Conservation (phyloP, 2,329 filamentous ascomycete genomes). For the Didymella keratinophila region DNA sequence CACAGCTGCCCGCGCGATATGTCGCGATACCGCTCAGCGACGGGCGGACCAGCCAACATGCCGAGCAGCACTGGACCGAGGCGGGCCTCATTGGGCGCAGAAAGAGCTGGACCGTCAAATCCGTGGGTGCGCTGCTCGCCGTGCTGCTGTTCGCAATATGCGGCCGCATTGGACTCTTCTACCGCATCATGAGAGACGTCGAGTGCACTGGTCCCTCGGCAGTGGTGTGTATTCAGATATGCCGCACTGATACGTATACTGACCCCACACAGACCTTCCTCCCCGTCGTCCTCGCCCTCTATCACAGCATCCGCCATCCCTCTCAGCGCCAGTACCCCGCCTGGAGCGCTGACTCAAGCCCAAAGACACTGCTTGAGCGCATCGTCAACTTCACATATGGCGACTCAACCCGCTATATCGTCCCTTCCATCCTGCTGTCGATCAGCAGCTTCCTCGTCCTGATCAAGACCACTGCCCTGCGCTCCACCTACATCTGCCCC, state of each 20-base stretch:
- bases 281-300: conserved; percentile 44
- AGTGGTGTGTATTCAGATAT: conserved; percentile 25
- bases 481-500: conserved; percentile 47
- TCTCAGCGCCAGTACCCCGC: conserved; percentile 37
- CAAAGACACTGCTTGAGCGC: conserved; percentile 35
- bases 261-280: conserved; percentile 38
- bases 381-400: conserved; percentile 38
- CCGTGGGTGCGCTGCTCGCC: conserved; percentile 36
- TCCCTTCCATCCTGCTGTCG: conserved; percentile 41
- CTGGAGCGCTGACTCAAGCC: conserved; percentile 38
- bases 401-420: conserved; percentile 43
- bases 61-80: conserved; percentile 40
- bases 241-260: conserved; percentile 11
- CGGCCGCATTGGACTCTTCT: conserved; percentile 43
- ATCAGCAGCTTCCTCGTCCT: conserved; percentile 43
- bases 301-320: conserved; percentile 39
- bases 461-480: conserved; percentile 39
- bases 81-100: conserved; percentile 27
- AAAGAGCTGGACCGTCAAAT: conserved; percentile 28
- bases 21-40: conserved; percentile 43
- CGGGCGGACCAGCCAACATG: conserved; percentile 31
- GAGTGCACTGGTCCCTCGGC: conserved; percentile 45
- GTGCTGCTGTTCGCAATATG: conserved; percentile 43
- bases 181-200: conserved; percentile 39
- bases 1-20: conserved; percentile 34